These are phyloP conservation scores for Aureobasidium sp. DNA, from an alignment of 2,329 filamentous ascomycete genomes.

Conservation along the genomic window DNA sequence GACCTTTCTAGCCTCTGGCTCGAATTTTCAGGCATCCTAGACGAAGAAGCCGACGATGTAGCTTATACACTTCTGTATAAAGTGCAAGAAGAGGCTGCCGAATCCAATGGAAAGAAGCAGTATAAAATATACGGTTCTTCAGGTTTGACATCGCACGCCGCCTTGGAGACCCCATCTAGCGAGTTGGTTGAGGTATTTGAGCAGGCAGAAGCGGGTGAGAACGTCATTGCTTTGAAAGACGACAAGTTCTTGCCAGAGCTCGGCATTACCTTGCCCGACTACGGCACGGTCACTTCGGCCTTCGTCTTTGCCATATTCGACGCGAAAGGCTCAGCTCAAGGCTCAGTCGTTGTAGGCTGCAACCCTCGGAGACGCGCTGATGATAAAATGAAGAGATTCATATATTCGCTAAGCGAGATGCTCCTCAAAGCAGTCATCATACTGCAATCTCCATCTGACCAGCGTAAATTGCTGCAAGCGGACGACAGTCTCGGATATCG, in stretches of 20 bases:
- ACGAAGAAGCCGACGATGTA: constrained; percentile 12
- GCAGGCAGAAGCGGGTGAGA: neutral
- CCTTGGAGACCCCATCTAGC: neutral
- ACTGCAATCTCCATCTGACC: neutral
- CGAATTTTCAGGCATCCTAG: constrained; percentile 14
- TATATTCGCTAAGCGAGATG: constrained; percentile 1
- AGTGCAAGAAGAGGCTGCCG: neutral
- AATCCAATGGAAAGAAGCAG: neutral
- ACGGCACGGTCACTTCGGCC: neutral
- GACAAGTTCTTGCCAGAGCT: neutral
- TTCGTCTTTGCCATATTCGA: neutral
- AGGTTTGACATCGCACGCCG: neutral
- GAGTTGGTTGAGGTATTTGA: neutral
- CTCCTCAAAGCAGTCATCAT: neutral
- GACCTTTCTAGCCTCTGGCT: constrained; percentile 15
- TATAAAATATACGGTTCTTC: neutral
- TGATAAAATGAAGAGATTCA: neutral
- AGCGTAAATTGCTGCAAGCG: neutral
- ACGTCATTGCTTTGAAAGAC: neutral
- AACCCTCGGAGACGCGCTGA: neutral
- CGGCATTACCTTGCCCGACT: neutral
- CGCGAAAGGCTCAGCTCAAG: neutral
- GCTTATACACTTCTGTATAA: constrained; percentile 18
- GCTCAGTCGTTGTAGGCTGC: neutral
- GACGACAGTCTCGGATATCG: neutral